Evolutionary conservation across 352 stramenopile genomes (phyloP), one percentile per base, ranked within the genome.

Genomic region (Pythium coloratum): DNA sequence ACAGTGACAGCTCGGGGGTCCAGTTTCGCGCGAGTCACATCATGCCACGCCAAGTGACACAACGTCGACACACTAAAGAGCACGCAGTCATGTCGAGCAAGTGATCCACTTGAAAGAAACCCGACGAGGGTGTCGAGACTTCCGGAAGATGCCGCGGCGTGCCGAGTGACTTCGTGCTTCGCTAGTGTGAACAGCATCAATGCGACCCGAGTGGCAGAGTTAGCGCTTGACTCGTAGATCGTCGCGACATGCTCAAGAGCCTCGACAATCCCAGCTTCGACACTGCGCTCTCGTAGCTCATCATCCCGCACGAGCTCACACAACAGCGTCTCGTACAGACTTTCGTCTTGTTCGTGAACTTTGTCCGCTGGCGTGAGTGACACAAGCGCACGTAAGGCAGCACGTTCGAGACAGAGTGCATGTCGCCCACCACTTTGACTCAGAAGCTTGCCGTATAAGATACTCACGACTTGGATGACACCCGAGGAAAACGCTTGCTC

Each of bases 401-500:
- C 67, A 5, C 69, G 65, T 59, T 92, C 83, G 0, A 50, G 33
- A 55, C 75, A 86, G 1, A 92, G 47, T 0, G 81, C 78, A 24
- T 77, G 78, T 3, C 82, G 63, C 26, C 80, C 86, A 1, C 80
- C 57, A 2, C 71, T 57, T 42, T 88, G 75, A 6, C 66, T 70
- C 0, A 94, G 26, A 0, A 94, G 59, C 30, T 92, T 91, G 18
- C 72, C 73, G 62, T 81, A 92, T 13, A 92, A 59, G 32, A 86
- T 71, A 12, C 77, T 83, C 3, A 85, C 75, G 5, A 91, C 65
- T 12, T 76, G 67, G 10, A 69, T 64, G 2, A 80, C 67, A 24
- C 59, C 67, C 3, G 62, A 67, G 0, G 55, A 57, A 54, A 69
- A 63, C 4, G 33, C 47, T 3, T 8, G n/a, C 6, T 63, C 62